These are phyloP conservation scores for Microbotryum violaceum DNA, from an alignment of 1,284 basidiomycete genomes.

Conservation along the genomic window DNA sequence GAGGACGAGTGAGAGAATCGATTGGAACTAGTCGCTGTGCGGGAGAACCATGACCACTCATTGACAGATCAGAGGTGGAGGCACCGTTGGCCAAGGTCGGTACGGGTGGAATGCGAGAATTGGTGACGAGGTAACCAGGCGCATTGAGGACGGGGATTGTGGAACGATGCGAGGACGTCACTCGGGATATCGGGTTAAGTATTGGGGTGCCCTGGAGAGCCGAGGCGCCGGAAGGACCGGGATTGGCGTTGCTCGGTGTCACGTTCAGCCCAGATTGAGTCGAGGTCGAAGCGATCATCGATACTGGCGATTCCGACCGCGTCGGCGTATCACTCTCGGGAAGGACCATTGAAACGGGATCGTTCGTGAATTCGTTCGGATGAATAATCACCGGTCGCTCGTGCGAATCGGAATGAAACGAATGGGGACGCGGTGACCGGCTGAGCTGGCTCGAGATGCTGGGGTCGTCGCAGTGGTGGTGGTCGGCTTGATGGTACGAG, in stretches of 20 bases:
- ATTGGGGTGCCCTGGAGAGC: not conserved
- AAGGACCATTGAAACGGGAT: too few species aligned
- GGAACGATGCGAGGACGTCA: not conserved
- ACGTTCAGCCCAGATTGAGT: too few species aligned
- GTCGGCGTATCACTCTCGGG: not conserved
- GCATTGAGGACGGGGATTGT: constrained; percentile 15
- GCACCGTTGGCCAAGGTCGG: not conserved
- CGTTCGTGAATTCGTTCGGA: not conserved
- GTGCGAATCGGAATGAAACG: not conserved
- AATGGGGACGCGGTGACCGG: not conserved
- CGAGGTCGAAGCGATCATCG: not conserved
- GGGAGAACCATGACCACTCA: not conserved
- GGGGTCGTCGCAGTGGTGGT: constrained; percentile 4
- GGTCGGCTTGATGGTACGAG: not conserved
- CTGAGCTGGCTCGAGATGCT: constrained; percentile 1
- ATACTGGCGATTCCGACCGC: constrained; percentile 9
- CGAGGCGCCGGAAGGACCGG: not conserved
- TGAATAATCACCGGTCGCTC: not conserved
- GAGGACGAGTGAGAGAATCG: constrained; percentile 8
- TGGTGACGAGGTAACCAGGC: constrained; percentile 11
- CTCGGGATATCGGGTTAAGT: not conserved
- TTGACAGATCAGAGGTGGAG: too few species aligned
- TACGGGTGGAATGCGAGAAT: constrained; percentile 16
- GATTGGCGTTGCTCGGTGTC: not conserved
- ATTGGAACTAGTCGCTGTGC: constrained; percentile 6